A percentile compares a stretch with the other conserved stretches of the same genome.
These are phyloP conservation scores for Backusella mclennaniae DNA, from an alignment of 192 early-diverging fungal genomes.

Conservation along the genomic window DNA sequence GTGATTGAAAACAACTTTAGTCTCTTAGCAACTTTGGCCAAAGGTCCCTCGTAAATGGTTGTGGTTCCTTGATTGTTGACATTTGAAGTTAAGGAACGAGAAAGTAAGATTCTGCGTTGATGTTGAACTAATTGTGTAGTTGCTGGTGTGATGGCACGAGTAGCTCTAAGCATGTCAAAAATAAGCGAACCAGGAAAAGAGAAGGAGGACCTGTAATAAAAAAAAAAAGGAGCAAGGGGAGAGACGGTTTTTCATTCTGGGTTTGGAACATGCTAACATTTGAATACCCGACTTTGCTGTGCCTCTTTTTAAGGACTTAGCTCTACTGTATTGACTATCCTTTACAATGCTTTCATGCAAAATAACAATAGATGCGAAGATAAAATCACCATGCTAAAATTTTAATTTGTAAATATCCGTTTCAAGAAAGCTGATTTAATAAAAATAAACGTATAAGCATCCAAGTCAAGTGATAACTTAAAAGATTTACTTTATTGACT, in stretches of 20 bases:
- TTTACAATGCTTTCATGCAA: too few relatives aligned
- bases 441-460: not conserved
- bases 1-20: slow-evolving; percentile 58
- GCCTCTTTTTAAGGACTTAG: too few relatives aligned
- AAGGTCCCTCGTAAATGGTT: slow-evolving; percentile 50
- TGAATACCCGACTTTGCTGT: not conserved
- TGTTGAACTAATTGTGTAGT: not conserved
- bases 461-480: not conserved
- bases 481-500: not conserved
- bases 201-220: not conserved
- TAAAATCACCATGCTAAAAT: too few relatives aligned
- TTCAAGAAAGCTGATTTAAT: not conserved
- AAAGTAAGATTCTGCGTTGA: not conserved
- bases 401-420: not conserved
- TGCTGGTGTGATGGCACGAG: not conserved
- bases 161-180: slow-evolving; percentile 1
- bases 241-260: not conserved
- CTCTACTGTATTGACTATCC: too few relatives aligned
- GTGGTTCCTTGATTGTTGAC: not conserved
- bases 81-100: not conserved
- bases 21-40: slow-evolving; percentile 46
- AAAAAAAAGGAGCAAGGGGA: too few relatives aligned
- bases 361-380: too few relatives aligned
- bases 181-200: not conserved
- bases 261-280: not conserved